Base-by-base conservation (phyloP, 2,329 filamentous ascomycete genomes). In the Ceratocystis diversiconidia region DNA sequence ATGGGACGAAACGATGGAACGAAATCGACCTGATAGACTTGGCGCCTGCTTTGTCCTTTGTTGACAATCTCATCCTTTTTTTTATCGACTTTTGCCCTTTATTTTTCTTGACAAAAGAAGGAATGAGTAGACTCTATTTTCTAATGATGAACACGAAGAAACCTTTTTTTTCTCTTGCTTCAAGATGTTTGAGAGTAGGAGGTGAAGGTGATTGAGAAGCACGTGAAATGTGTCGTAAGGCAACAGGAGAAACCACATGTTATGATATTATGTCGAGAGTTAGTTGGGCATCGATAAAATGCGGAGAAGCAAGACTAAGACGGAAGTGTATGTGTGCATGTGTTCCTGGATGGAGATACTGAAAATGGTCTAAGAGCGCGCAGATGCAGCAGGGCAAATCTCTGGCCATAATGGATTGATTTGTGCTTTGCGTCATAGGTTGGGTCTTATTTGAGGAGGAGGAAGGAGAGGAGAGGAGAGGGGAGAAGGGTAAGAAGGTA, bases 71-170 rank as follows among this genome's bases (percentile, higher is more conserved):
- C 50, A n/a, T 59, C 46, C 50, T 64, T 63, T 63, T 63, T 63
- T 64, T 62, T 59, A 59, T 30, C n/a, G 55, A 30, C 55, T 59
- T 59, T 59, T 30, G 25, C 32, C 55, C 55, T 59, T 59, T 59
- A 28, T 59, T 59, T 59, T 59, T 59, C n/a, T 59, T 57, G 12
- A 64, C 62, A 48, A 64, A 64, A 64, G 62, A 57, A 57, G 62
- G 41, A 64, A 64, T 64, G 62, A 64, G 62, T 64, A 64, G 46
- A 64, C 36, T 55, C 46, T 52, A 64, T 64, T 64, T 41, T 64
- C 62, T 59, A 64, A 64, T 64, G 62, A 64, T 64, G 62, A 64
- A 50, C 62, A 64, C 50, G 62, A 50, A 59, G 28, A 59, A 62
- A 52, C 48, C 17, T 50, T 62, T 62, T 62, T 62, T 62, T 62